Base-by-base conservation (phyloP, 192 early-diverging fungal species). In the Podochytrium sp. region DNA sequence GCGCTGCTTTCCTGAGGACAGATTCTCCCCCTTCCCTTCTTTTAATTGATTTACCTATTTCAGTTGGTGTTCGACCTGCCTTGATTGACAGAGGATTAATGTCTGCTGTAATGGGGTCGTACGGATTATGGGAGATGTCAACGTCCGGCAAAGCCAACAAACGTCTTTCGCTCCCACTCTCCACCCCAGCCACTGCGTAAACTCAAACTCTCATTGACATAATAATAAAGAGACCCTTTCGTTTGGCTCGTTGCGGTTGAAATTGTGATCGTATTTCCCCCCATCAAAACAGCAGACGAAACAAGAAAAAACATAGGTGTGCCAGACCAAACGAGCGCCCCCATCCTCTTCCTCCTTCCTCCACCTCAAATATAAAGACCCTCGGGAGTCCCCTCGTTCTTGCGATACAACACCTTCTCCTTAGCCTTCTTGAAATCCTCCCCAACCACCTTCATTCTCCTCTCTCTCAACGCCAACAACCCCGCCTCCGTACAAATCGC, bases 401-500 rank as follows among this genome's bases (percentile, higher is more conserved):
- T 99, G 71, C 92, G 85, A 80, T 98, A 98, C 72, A 99, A 79
- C 6, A 98, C 97, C 90, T 98, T 99, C 79, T 99, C 98, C 77
- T 95, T 95, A 12, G 97, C 98, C 83, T 98, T 98, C 74, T 89
- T 90, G 64, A 99, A 90, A 82, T 99, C 98, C 72, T 99, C 96
- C 30, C 91, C 96, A 63, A 95, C 89, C 23, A 99, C 98, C 81
- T 92, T 96, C 98, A 99, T 99, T 61, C 98, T 88, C 73, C 98
- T 91, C 83, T 99, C 98, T 50, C 98, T 91, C 61, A 99, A 82
- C 27, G 98, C 98, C 67, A 99, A 80, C 75, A 99, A 84, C 58
- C 98, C 98, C n/a, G 98, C 91, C 78, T 99, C 98, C 4, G 98
- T 98, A 84, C 98, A 99, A 69, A 99, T 94, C 59, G 98, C 98